Evolutionary conservation across 2,329 filamentous ascomycete species (phyloP), one percentile per base, ranked within the genome.

Genomic region (Aphanoascus verrucosus): DNA sequence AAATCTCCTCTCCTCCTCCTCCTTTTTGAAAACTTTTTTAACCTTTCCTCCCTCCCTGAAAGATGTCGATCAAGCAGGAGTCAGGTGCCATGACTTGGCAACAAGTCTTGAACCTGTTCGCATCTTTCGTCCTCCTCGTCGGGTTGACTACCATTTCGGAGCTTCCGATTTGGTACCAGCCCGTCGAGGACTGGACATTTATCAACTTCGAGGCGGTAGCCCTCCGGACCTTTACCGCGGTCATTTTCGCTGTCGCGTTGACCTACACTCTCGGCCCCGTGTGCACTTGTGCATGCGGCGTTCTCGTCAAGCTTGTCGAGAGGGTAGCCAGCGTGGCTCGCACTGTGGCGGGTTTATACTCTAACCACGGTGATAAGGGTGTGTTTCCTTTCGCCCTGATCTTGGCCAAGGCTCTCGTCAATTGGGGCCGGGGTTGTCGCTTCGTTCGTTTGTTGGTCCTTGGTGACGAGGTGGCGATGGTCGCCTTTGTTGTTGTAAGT

Each of bases 121-220:
- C 37, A 45, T 49, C 34, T 45, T 34, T 49, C 32, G 12, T 45
- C 32, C 40, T 50, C 37, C 8, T 49, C 31, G 20, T 50, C 11
- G 40, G 19, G 20, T 4, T 37, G 14, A 4, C 32, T 5, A 17
- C 17, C 40, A 35, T 47, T 11, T 20, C 44, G 34, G 46, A 43
- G 3, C 32, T 38, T 9, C 40, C 46, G 34, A 12, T 20, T 19
- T 51, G 46, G 47, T n/a, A 56, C 40, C 40, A 31, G 3, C 51
- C 47, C 15, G 19, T 44, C 12, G 32, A 35, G 8, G 28, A 40
- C 17, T 51, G 51, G 51, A 38, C 47, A 20, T 9, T 45, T 38
- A 14, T 51, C 12, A 47, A 54, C 46, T 49, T 50, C 28, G 55
- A 50, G 52, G 48, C 47, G 31, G 14, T 56, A 2, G 43, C 46